Percentiles rank a stretch among this genome's conserved stretches.
These are phyloP conservation scores for Hericium alpestre DNA, from an alignment of 768 basidiomycete genomes.

Conservation along the genomic window DNA sequence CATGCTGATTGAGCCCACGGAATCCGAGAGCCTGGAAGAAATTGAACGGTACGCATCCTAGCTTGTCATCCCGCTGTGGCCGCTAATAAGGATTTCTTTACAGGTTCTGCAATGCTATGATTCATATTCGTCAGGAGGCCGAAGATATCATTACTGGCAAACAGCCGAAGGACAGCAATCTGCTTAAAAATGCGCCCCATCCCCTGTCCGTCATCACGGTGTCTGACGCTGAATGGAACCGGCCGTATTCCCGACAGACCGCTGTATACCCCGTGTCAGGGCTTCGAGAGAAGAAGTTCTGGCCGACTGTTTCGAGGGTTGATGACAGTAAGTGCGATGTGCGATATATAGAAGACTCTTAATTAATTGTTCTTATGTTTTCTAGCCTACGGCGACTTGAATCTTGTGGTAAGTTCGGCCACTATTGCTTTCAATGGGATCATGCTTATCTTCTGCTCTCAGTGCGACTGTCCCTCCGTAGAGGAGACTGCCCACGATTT, in stretches of 20 bases:
- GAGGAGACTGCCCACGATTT: constrained; percentile 52
- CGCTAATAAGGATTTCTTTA: background rate
- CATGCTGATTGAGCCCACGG: constrained; percentile 97
- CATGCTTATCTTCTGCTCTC: constrained; percentile 9
- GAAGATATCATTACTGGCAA: constrained; percentile 79
- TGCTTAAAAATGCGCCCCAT: constrained; percentile 92
- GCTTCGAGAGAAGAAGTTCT: constrained; percentile 86
- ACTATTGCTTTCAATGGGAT: too few species aligned
- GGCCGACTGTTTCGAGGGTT: constrained; percentile 86
- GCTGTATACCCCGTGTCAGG: constrained; percentile 87
- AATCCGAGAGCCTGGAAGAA: constrained; percentile 89
- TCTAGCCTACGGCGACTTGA: constrained; percentile 84
- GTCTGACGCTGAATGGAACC: constrained; percentile 82
- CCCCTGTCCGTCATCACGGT: constrained; percentile 62
- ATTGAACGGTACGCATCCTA: constrained; percentile 57
- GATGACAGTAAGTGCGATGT: constrained; percentile 67
- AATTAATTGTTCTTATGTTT: constrained; percentile 3
- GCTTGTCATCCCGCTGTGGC: background rate
- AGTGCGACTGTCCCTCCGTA: constrained; percentile 84
- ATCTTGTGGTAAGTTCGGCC: constrained; percentile 60
- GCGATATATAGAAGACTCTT: background rate
- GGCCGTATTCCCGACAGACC: constrained; percentile 80
- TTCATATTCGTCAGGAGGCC: constrained; percentile 85
- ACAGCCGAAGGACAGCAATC: constrained; percentile 85
- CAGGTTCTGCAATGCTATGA: constrained; percentile 98